Evolutionary conservation across 2,329 filamentous ascomycete genomes (phyloP), one percentile per base, ranked within the genome.

Genomic region (Stemphylium lycopersici): DNA sequence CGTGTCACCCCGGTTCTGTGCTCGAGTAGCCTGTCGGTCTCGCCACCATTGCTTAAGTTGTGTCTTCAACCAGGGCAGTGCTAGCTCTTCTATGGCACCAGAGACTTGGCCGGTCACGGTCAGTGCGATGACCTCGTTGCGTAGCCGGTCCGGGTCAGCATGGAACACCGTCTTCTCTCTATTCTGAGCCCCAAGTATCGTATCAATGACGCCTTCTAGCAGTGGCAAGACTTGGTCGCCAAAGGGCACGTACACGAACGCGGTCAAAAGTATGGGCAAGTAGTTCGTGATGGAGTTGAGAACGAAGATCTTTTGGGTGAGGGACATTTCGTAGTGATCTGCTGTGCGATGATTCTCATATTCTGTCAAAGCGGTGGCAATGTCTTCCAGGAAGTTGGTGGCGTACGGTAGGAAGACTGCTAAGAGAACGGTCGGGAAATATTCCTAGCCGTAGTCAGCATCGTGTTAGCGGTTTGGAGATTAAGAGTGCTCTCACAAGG

Each of bases 281-380:
- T 73, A 74, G 22, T 71, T 71, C 3, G 71, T 71, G n/a, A 73
- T 67, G 4, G 68, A 72, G 56, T 72, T 71, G 6, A 74, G 56
- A 6, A 73, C 66, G 29, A 74, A 74, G 3, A 70, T 62, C 53
- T 74, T 74, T 29, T 71, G 70, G 5, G 69, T 74, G 6, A 72
- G 54, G 4, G 70, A 70, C 66, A 71, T 72, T 36, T 73, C 70
- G 48, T 72, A 59, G 18, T 67, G 55, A 39, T 70, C 68, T 33
- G 55, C 55, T 13, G 71, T 74, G 39, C 69, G 63, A 41, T 74
- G 69, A 36, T 74, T 73, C 36, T 74, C 71, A 44, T 68, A 73
- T 46, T 72, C 64, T 3, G 70, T 73, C 55, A 74, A 56, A 16
- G 40, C 48, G n/a, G 59, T 60, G 13, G 70, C 71, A 11, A 69